Evolutionary conservation across 352 stramenopile species (phyloP).

Genomic region (Aphanomyces astaci): DNA sequence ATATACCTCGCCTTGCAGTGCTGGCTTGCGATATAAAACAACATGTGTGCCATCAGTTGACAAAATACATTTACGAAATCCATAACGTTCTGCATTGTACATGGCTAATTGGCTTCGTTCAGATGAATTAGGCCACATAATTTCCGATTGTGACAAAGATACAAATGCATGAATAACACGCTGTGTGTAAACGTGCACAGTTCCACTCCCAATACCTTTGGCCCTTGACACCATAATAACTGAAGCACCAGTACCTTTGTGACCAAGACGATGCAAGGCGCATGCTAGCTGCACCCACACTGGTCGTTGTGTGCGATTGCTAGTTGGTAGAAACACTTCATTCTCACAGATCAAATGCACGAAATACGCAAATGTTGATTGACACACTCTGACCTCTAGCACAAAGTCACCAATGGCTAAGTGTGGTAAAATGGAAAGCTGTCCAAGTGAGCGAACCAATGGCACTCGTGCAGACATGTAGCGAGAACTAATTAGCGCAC

Average conservation of each 20-base stretch:
- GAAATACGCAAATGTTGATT: not conserved
- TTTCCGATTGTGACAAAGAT: not conserved
- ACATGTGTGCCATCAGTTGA: constrained; percentile 3
- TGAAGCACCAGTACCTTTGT: not conserved
- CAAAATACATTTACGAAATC: not conserved
- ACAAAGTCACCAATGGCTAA: not conserved
- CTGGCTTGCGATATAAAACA: not conserved
- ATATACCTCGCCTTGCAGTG: not conserved
- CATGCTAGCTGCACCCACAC: constrained; percentile 4
- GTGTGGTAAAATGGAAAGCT: not conserved
- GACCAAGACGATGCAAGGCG: constrained; percentile 1
- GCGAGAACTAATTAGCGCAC: not conserved
- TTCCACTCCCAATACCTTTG: not conserved
- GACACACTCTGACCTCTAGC: not conserved
- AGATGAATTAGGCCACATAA: not conserved
- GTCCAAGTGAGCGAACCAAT: not conserved
- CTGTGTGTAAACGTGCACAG: not conserved
- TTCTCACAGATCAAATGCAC: not conserved
- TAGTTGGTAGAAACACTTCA: not conserved
- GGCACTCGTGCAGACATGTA: not conserved
- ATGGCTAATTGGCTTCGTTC: not conserved
- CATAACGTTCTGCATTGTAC: not conserved
- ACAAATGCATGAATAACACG: not conserved
- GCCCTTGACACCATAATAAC: not conserved
- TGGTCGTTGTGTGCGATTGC: not conserved